Base-by-base conservation (phyloP, 2,329 filamentous ascomycete genomes). In the Paracoccidioides lutzii region DNA sequence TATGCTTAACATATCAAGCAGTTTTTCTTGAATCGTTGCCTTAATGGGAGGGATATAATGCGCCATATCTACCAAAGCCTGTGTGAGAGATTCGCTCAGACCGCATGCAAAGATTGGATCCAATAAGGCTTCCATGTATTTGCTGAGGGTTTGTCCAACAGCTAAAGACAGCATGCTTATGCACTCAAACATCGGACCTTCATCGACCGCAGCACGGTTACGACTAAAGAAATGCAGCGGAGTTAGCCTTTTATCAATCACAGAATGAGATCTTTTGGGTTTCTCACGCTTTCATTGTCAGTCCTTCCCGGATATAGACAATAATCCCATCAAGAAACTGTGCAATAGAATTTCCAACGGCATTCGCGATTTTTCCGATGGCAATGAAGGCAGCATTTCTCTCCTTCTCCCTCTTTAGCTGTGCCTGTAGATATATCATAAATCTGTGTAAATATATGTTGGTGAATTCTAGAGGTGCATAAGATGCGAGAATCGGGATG, bases 51-150 rank as follows among this genome's bases (percentile, higher is more conserved):
- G 93, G 49, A 98, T 96, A 67, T 98, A 97, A 67, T 97, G 95
- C 33, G 93, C 93, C 88, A 98, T 96, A 66, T 98, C 94, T 28
- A 97, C 90, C 54, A 98, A 77, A 2, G 94, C 94, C 68, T 97
- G 90, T 0, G 91, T 96, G 30, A 98, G 79, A 62, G 94, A 93
- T 56, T 91, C 87, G 41, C 90, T 96, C 53, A 98, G 78, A 51
- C 95, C 93, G 67, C 93, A 98, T 14, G 89, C 90, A 71, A 98
- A 98, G 57, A 98, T 96, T 9, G 94, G 90, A 63, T 96, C 91
- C 8, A 98, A 79, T 33, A 98, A 76, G 10, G 90, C 88, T 67
- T 96, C 90, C 83, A 98, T 96, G 68, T 97, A 96, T 72, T 97
- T 98, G 78, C 89, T 97, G 54, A 98, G 77, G 0, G 91, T 93